Percentiles rank a stretch among this genome's conserved stretches.
These are phyloP conservation scores for Brassica juncea DNA, from an alignment of 345 rosid species.

Conservation along the genomic window DNA sequence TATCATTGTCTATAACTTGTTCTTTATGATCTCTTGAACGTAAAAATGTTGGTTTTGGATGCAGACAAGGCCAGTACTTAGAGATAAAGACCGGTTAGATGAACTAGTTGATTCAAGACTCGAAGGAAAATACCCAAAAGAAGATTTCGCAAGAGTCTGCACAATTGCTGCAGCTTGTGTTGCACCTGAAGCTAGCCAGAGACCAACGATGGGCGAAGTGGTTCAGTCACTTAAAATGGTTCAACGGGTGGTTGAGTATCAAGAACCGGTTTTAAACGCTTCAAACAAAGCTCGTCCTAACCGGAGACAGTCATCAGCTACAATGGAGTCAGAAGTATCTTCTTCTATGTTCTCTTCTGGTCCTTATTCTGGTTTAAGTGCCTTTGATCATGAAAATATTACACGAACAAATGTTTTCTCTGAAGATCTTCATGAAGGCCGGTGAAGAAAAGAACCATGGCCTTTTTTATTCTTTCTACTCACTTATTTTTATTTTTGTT, in stretches of 20 bases:
- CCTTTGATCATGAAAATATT: slow-evolving; percentile 71
- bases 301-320: slow-evolving; percentile 80
- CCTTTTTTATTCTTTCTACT: not conserved
- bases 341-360: slow-evolving; percentile 93
- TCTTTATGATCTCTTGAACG: not conserved
- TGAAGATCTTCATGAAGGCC: slow-evolving; percentile 97
- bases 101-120: slow-evolving; percentile 87
- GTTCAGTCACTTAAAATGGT: slow-evolving; percentile 99
- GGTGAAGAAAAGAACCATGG: slow-evolving; percentile 45
- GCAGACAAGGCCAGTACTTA: slow-evolving; percentile 94
- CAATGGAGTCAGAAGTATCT: slow-evolving; percentile 91
- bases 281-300: slow-evolving; percentile 58
- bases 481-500: not conserved
- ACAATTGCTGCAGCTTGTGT: slow-evolving; percentile 99
- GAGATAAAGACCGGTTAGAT: slow-evolving; percentile 89
- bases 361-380: slow-evolving; percentile 84
- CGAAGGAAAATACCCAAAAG: slow-evolving; percentile 82
- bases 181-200: slow-evolving; percentile 88
- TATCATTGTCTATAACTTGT: not conserved
- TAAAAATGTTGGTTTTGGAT: slow-evolving; percentile 20
- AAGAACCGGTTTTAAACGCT: slow-evolving; percentile 51
- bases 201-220: slow-evolving; percentile 99
- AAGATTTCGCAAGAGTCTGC: slow-evolving; percentile 88
- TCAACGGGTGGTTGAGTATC: slow-evolving; percentile 78
- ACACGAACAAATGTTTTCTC: slow-evolving; percentile 80